Evolutionary conservation across 139 green algal species (phyloP).

Genomic region (Gonium pectorale): DNA sequence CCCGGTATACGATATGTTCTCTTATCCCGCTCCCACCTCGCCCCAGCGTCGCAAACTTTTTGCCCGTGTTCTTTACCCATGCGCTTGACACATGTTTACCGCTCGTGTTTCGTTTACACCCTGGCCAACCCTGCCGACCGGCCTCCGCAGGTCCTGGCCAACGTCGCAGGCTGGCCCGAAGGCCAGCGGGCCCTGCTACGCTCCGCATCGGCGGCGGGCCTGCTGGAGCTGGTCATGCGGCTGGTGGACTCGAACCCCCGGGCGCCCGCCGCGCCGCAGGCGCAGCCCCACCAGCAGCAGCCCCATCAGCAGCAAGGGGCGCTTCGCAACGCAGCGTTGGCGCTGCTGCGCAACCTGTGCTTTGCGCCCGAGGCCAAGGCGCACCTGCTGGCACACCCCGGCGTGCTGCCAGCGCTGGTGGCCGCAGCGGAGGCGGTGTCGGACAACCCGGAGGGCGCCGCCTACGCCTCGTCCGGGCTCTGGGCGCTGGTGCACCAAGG

Average conservation of each 20-base stretch:
- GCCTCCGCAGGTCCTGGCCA: constrained; percentile 48
- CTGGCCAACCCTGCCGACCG: neutral
- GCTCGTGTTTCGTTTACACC: no score
- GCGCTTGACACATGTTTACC: no score
- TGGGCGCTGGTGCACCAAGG: constrained; percentile 67
- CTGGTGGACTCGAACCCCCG: neutral
- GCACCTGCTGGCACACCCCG: constrained; percentile 62
- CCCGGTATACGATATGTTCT: no score
- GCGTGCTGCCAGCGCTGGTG: constrained; percentile 64
- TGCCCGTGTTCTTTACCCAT: no score
- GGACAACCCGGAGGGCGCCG: constrained; percentile 48
- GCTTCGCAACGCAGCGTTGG: constrained; percentile 40
- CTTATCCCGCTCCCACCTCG: no score
- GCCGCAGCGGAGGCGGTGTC: constrained; percentile 50
- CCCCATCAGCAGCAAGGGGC: neutral
- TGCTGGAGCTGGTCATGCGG: constrained; percentile 56
- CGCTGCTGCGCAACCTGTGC: constrained; percentile 70
- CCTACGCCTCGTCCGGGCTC: constrained; percentile 60
- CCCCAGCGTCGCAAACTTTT: no score
- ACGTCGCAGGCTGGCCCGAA: constrained; percentile 49
- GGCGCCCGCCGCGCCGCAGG: neutral
- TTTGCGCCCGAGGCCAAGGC: constrained; percentile 60
- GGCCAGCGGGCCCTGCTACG: constrained; percentile 61
- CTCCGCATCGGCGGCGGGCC: constrained; percentile 11
- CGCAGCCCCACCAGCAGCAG: constrained; percentile 32